A percentile compares a stretch with the other conserved stretches of the same genome.
Conservation (phyloP, 441 rosid genomes). For the Pelargonium myrrhifolium region DNA sequence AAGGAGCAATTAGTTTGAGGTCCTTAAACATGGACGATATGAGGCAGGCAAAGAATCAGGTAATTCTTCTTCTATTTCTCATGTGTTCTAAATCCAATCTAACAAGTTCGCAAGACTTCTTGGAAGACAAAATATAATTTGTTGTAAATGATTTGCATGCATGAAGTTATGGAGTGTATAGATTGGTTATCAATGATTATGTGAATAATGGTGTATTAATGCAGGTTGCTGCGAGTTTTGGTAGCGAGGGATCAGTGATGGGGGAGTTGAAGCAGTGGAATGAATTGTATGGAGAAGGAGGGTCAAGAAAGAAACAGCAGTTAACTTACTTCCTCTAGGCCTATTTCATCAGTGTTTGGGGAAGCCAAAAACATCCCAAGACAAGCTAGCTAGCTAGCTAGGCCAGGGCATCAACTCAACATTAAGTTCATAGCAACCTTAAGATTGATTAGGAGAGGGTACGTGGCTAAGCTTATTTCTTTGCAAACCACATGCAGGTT, state of each 20-base stretch:
- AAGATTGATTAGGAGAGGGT: too few relatives aligned
- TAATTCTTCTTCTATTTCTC: conserved; percentile 12
- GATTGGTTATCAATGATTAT: not conserved
- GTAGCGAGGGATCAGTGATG: conserved; percentile 78
- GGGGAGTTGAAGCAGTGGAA: conserved; percentile 91
- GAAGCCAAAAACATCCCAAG: too few relatives aligned
- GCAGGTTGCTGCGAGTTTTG: conserved; percentile 92
- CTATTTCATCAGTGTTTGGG: too few relatives aligned
- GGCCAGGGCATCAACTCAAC: too few relatives aligned
- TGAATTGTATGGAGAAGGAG: conserved; percentile 86
- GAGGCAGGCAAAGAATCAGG: conserved; percentile 93
- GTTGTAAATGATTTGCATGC: too few relatives aligned
- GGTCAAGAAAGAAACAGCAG: conserved; percentile 89
- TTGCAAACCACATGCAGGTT: too few relatives aligned
- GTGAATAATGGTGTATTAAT: conserved; percentile 3
- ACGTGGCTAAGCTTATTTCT: too few relatives aligned
- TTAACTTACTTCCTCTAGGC: conserved; percentile 79
- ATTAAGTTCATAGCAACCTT: too few relatives aligned
- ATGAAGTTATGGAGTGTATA: too few relatives aligned
- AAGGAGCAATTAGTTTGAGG: conserved; percentile 50
- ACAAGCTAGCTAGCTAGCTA: too few relatives aligned
- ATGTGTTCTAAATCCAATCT: not conserved
- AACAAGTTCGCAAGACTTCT: too few relatives aligned
- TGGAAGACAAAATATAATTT: too few relatives aligned
- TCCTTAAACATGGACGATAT: conserved; percentile 83